These are phyloP conservation scores for Leptographium wingfieldii DNA, from an alignment of 2,329 filamentous ascomycete species.

Conservation along the genomic window DNA sequence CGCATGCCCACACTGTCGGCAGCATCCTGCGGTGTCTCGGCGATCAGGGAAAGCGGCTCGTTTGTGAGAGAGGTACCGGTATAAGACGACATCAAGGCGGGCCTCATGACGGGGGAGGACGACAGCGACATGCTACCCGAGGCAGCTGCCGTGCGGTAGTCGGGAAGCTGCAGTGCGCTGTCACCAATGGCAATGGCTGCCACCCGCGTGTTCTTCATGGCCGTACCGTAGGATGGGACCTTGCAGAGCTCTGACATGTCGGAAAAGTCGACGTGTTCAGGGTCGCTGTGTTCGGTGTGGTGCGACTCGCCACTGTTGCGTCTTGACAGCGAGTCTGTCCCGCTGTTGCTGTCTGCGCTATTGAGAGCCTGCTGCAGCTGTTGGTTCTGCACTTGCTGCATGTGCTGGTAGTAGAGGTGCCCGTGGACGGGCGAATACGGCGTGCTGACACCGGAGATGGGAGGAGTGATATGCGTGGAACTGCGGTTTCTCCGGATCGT, in stretches of 20 bases:
- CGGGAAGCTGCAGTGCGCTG: conserved; percentile 39
- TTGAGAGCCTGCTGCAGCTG: not conserved
- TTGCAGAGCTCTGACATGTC: conserved; percentile 56
- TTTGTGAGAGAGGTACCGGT: not conserved
- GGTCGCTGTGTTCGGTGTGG: conserved; percentile 39
- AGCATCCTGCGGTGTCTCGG: conserved; percentile 15
- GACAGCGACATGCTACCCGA: conserved; percentile 33
- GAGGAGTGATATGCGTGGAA: conserved; percentile 21
- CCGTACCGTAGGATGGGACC: conserved; percentile 67
- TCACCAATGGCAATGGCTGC: conserved; percentile 37
- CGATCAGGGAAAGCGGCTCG: conserved; percentile 18
- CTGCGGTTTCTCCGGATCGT: conserved; percentile 27
- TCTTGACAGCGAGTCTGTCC: conserved; percentile 33
- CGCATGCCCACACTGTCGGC: not conserved
- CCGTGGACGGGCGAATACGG: conserved; percentile 26
- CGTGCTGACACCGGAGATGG: conserved; percentile 27
- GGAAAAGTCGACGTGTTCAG: conserved; percentile 42
- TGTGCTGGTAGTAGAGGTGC: not conserved
- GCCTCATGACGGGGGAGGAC: conserved; percentile 14
- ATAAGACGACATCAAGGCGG: not conserved
- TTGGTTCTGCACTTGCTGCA: conserved; percentile 14
- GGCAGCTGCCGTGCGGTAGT: conserved; percentile 48
- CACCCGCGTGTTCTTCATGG: conserved; percentile 48
- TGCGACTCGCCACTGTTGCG: conserved; percentile 38
- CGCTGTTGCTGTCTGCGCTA: not conserved